phyloP scores from a whole-genome alignment of 805 yeast genomes.

The Cyberlindnera euphorbiae region DNA sequence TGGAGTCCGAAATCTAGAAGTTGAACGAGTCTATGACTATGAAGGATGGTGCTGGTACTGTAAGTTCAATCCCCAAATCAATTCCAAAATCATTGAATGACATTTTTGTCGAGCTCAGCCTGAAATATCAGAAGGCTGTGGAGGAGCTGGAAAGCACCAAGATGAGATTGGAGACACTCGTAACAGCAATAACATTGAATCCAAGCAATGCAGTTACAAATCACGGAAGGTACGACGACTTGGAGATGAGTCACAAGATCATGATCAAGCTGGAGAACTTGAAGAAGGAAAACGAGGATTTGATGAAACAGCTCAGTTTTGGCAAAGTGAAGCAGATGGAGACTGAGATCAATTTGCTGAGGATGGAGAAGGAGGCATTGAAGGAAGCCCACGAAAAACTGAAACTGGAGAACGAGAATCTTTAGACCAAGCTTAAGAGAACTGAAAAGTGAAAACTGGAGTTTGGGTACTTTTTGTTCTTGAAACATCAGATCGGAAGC shows the following conservation, averaged over 20 bases:
- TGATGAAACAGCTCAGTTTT: slow-evolving; percentile 65
- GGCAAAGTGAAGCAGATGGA: slow-evolving; percentile 72
- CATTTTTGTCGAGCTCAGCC: slow-evolving; percentile 44
- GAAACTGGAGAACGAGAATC: slow-evolving; percentile 4
- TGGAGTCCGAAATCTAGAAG: slow-evolving; percentile 40
- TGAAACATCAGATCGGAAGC: too few species aligned
- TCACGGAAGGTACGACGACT: slow-evolving; percentile 64
- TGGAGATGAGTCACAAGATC: slow-evolving; percentile 71
- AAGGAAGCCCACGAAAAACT: slow-evolving; percentile 13
- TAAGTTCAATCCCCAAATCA: slow-evolving; percentile 1
- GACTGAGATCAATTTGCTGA: slow-evolving; percentile 60
- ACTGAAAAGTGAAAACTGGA: too few species aligned
- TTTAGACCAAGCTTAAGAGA: neutral
- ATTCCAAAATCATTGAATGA: slow-evolving; percentile 42
- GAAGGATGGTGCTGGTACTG: neutral
- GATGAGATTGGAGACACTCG: slow-evolving; percentile 54
- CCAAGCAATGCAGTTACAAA: slow-evolving; percentile 44
- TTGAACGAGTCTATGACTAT: slow-evolving; percentile 26
- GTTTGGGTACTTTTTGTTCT: too few species aligned
- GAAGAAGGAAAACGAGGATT: slow-evolving; percentile 63
- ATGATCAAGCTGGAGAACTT: slow-evolving; percentile 55
- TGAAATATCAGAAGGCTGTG: slow-evolving; percentile 40
- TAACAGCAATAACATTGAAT: slow-evolving; percentile 49
- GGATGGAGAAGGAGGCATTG: slow-evolving; percentile 35
- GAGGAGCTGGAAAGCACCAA: slow-evolving; percentile 59